phyloP scores from a whole-genome alignment of 257 asterid species.

The Nicotiana attenuata region DNA sequence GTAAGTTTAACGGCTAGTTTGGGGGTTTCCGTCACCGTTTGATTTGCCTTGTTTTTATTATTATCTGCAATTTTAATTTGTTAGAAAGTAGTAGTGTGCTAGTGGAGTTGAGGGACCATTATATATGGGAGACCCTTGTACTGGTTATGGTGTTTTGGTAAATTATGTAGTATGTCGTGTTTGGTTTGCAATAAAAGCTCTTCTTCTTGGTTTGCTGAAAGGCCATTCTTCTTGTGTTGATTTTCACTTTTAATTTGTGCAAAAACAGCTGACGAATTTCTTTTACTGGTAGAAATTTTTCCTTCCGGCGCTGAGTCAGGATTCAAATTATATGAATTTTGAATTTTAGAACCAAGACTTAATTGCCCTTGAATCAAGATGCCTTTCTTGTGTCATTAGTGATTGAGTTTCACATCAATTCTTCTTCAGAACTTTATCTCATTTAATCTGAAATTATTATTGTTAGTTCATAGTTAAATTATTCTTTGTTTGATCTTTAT shows the following conservation, averaged over 20 bases:
- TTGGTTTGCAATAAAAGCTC: conserved; percentile 24
- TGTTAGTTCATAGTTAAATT: no score
- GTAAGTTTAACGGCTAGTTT: conserved; percentile 25
- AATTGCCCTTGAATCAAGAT: no score
- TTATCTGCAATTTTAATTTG: not conserved
- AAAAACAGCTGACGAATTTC: not conserved
- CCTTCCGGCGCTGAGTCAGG: no score
- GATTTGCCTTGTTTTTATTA: not conserved
- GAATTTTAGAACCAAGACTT: no score
- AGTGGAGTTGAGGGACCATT: conserved; percentile 23
- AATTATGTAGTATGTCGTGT: not conserved
- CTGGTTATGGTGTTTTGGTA: conserved; percentile 5
- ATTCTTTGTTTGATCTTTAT: no score
- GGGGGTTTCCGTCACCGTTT: not conserved
- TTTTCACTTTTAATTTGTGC: not conserved
- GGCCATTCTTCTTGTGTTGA: not conserved
- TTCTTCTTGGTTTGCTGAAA: not conserved
- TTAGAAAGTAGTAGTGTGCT: not conserved
- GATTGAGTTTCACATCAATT: no score
- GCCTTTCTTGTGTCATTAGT: no score
- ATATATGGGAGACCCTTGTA: conserved; percentile 21
- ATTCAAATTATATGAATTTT: no score
- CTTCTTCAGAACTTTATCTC: no score
- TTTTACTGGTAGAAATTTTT: no score
- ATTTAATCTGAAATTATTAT: no score